Base-by-base conservation (phyloP, 1,284 basidiomycete genomes). In the Porodaedalea pini region DNA sequence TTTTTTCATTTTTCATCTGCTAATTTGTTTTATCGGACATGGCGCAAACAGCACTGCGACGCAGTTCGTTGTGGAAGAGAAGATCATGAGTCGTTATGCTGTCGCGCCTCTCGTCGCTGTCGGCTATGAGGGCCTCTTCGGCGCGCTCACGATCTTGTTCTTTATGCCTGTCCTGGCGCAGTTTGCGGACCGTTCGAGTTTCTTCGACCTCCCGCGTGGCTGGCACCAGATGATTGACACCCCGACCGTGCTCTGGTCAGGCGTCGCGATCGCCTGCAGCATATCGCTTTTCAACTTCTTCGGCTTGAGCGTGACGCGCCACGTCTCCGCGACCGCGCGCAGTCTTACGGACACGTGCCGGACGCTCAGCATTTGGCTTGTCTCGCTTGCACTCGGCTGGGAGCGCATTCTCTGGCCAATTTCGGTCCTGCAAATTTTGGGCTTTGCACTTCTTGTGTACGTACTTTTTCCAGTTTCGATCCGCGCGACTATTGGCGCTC, bases 201-300 rank as follows among this genome's bases (percentile, higher is more conserved):
- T 94, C 74, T 98, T 99, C 71, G 94, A 99, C 74, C 82, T 98
- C 55, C 80, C 85, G 19, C 86, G 90, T 57, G 96, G 95, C 37
- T 96, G 90, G 86, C 74, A 83, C 65, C 94, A 99, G 74, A 93
- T 96, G 77, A 77, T 93, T 60, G 72, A 83, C 65, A 90, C 86
- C 34, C 85, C 90, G 0, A 72, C 80, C 15, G 94, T 99, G 23
- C 77, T 94, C 47, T 83, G 82, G 69, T 86, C 88, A 49, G 85
- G 84, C 15, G 69, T 96, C 48, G 88, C 85, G 47, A 92, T 94
- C 67, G 90, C 90, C 48, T 73, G 83, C 67, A 86, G 82, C 59
- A 98, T 98, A 63, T 81, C 92, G n/a, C 74, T 94, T 23, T 99
- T 96, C 84, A 99, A 99, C 76, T 95, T 87, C 73, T 97, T 94